Base-by-base conservation (phyloP, 352 stramenopile species). In the Globisporangium takayamanum region DNA sequence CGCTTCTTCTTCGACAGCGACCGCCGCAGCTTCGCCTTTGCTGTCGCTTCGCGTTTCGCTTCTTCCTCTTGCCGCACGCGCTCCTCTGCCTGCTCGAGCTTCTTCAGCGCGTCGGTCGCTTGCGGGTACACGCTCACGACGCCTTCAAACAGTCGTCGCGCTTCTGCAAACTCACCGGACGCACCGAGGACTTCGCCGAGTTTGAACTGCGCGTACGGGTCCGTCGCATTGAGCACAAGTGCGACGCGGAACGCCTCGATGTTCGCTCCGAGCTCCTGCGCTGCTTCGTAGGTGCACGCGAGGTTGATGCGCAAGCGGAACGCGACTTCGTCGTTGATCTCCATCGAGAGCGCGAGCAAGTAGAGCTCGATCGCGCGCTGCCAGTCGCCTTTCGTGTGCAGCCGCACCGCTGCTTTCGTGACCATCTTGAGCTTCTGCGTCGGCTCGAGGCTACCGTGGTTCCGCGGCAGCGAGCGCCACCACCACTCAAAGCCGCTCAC, bases 401-500 rank as follows among this genome's bases (percentile, higher is more conserved):
- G 65, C 5, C 73, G 63, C 33, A 92, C 74, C 0, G 82, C 82
- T n/a, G 80, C 80, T 59, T 86, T 88, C 6, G 80, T 88, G 33
- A 92, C 82, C 64, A 84, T 75, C 63, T 89, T 92, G n/a, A 92
- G 66, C 53, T 89, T 88, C 48, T 88, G 76, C 10, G 75, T 82
- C 18, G 76, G 78, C 48, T 87, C 75, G 12, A 92, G 60, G 50
- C 57, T 83, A 0, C 73, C 39, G 55, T 92, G 80, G 47, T 87
- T 71, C 46, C 75, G 69, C 12, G 82, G 82, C 0, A 92, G 65
- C 26, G 82, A 89, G 5, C 82, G 68, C 82, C 82, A 90, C 78
- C 76, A 92, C 82, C 82, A 92, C 55, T 89, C 78, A 57, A 90
- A 90, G 3, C 82, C 78, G 52, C 78, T 88, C 22, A 88, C 82